Evolutionary conservation across 179 eudicot genomes (phyloP), one percentile per base, ranked within the genome.

Genomic region (Beta lomatogona): DNA sequence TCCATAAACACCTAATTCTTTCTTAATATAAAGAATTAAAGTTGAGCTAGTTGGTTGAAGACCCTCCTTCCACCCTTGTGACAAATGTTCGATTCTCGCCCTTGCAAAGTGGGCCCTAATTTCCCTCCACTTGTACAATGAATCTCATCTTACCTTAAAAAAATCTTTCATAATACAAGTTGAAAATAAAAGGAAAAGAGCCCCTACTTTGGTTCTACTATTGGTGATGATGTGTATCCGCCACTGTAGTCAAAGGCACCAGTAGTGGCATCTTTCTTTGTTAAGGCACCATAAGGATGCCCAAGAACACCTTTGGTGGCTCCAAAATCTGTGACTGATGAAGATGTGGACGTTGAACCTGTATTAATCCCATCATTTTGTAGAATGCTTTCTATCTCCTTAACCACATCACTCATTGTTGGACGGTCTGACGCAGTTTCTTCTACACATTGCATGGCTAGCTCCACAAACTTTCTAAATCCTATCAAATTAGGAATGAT

Each of bases 401-500:
- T 92, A 5, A 94, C 97, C 55, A 90, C 90, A 53, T 94, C 93
- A 45, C 92, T 87, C 97, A 92, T 95, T 11, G 94, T 80, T n/a
- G 97, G 98, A 8, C 98, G 93, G 53, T 91, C 94, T 0, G 90
- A 79, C 19, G 96, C 94, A 4, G 88, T 84, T 45, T 95, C 98
- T 76, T 93, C 98, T 6, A 93, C 93, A 73, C 99, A 95, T 57
- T 85, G 90, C 89, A 95, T 72, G 15, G 99, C 97, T 63, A 95
- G 77, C 69, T 92, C 90, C 1, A 94, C 53, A 73, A 83, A 95
- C 88, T 81, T 91, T 36, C 68, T 82, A 52, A 92, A 89, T 15
- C 93, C 93, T 0, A 72, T 67, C 41, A 90, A 86, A 74, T 79
- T 82, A 22, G 87, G 45, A 41, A 70, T 55, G 74, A 53, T 82